Percentiles rank a stretch among this genome's conserved stretches.
Evolutionary conservation across 2,329 filamentous ascomycete genomes (phyloP).

Genomic region (Alternaria rosae): DNA sequence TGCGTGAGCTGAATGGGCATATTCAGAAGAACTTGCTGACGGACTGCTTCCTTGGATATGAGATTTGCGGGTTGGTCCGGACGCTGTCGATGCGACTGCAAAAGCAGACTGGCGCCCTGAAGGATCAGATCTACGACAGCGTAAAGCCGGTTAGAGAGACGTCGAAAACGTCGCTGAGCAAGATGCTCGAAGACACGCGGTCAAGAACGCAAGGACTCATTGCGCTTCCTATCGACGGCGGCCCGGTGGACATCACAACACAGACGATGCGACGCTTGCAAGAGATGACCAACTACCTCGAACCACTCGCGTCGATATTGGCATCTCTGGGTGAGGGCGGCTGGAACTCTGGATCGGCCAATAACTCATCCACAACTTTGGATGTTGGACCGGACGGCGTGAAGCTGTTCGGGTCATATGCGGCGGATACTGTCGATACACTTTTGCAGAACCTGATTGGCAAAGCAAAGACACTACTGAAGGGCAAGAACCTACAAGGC

Average conservation of each 20-base stretch:
- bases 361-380: conserved; percentile 69
- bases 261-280: conserved; percentile 88
- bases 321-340: conserved; percentile 91
- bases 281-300: conserved; percentile 84
- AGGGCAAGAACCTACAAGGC: conserved; percentile 76
- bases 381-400: conserved; percentile 89
- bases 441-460: conserved; percentile 77
- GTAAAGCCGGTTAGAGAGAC: conserved; percentile 91
- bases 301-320: conserved; percentile 87
- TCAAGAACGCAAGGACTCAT: conserved; percentile 71
- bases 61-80: conserved; percentile 90
- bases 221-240: conserved; percentile 78
- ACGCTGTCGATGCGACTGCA: conserved; percentile 81
- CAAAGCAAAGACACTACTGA: conserved; percentile 75
- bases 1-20: conserved; percentile 88
- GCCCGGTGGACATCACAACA: conserved; percentile 76
- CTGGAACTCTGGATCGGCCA: conserved; percentile 67
- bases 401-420: conserved; percentile 89
- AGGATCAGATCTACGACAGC: conserved; percentile 80
- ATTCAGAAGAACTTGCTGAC: conserved; percentile 86
- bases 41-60: conserved; percentile 94
- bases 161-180: conserved; percentile 82
- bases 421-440: conserved; percentile 84
- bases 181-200: conserved; percentile 83
- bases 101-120: conserved; percentile 82